Evolutionary conservation across 768 basidiomycete genomes (phyloP), one percentile per base, ranked within the genome.

Genomic region (Filobasidium wieringae): DNA sequence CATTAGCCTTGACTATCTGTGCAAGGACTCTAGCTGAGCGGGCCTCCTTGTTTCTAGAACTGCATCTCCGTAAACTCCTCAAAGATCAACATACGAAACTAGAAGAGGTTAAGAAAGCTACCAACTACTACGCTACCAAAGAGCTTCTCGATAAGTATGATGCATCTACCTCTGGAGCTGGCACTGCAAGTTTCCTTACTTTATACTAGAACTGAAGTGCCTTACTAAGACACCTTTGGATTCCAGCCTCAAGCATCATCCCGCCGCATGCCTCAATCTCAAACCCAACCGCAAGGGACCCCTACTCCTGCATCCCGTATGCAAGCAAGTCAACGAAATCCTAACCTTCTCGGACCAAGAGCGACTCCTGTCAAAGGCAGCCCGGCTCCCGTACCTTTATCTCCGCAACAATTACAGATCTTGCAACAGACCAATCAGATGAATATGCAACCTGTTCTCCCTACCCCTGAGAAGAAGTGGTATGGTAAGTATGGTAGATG

Each of bases 71-170:
- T 56, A 72, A 74, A 1, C 77, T 91, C 3, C 79, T 86, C 68
- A 85, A 84, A 67, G 78, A 85, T 66, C 89, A 92, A 62, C 84
- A 87, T 19, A 78, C 79, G 24, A 90, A 87, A 68, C 81, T 99
- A 34, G 90, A 93, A 62, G 92, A 95, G 64, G 88, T 97, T 64
- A 99, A 99, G 79, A 89, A 90, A 77, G 90, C 87, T 72, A 96
- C 92, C 1, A 93, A 96, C 65, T 99, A 88, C 73, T 88, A 99
- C 70, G 82, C 82, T 11, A 99, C 91, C 29, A 84, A 87, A 53
- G 88, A 85, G 65, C 78, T 99, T 43, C 78, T 99, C 17, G 89
- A 93, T 70, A 82, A 83, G 57, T 96, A 95, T 66, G 93, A 93
- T 62, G 87, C 86, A n/a, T 36, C 39, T 7, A 33, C 34, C 66